Evolutionary conservation across 768 basidiomycete species (phyloP).

Genomic region (Podaxis sp.): DNA sequence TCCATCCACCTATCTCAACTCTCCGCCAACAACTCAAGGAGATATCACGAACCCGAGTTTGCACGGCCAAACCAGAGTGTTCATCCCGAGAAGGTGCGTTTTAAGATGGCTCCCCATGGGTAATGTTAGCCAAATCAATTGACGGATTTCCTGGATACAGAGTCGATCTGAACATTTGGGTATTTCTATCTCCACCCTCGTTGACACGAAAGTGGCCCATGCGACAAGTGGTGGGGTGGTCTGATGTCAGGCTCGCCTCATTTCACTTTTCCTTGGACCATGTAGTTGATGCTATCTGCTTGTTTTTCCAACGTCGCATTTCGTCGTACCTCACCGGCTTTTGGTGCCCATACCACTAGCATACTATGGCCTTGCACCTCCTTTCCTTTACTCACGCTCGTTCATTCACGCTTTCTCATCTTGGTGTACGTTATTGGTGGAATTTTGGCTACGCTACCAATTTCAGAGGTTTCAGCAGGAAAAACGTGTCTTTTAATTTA

Average conservation of each 20-base stretch:
- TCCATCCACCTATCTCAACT: constrained; percentile 42
- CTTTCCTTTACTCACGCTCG: background rate
- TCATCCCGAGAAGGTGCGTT: constrained; percentile 18
- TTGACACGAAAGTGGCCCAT: constrained; percentile 15
- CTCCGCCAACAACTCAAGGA: constrained; percentile 14
- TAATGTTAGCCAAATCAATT: background rate
- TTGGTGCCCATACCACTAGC: background rate
- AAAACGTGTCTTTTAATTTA: no score
- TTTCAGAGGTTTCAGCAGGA: no score
- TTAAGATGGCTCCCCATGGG: background rate
- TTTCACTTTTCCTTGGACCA: no score
- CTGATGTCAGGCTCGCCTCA: background rate
- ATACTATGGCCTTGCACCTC: background rate
- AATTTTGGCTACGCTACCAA: no score
- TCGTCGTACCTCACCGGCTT: background rate
- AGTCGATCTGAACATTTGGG: constrained; percentile 9
- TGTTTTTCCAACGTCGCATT: background rate
- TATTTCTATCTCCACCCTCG: constrained; percentile 19
- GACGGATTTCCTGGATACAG: background rate
- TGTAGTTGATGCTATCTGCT: background rate
- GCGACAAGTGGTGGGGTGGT: background rate
- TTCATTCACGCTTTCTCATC: background rate
- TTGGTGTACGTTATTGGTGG: background rate
- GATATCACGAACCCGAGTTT: constrained; percentile 14
- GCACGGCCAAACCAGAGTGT: constrained; percentile 1